Evolutionary conservation across 129 eudicot species (phyloP).

Genomic region (Centaurea solstitialis): DNA sequence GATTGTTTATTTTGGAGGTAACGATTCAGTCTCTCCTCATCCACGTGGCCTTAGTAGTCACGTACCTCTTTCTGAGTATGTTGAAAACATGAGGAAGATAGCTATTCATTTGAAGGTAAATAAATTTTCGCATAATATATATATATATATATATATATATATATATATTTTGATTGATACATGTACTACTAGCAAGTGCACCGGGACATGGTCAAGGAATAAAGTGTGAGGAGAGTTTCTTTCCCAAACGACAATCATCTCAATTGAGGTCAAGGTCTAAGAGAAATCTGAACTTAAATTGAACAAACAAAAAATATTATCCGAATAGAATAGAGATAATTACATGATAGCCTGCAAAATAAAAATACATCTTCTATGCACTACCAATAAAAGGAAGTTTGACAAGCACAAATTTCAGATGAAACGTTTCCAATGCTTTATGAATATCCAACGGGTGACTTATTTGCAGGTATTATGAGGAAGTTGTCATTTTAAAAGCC

Average conservation of each 20-base stretch:
- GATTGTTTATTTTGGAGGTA: conserved; percentile 79
- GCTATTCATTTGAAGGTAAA: conserved; percentile 66
- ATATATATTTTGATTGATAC: not conserved
- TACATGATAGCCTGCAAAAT: too few species aligned
- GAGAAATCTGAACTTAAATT: not conserved
- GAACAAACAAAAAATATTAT: not conserved
- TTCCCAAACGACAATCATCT: not conserved
- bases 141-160: too few species aligned
- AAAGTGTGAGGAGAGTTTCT: not conserved
- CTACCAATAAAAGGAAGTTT: too few species aligned
- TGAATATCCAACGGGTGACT: too few species aligned
- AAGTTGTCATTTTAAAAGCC: too few species aligned
- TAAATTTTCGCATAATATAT: conserved; percentile 17
- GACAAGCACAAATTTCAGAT: too few species aligned
- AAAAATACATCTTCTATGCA: too few species aligned
- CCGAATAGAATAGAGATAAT: too few species aligned
- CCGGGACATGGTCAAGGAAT: not conserved
- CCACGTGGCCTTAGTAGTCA: conserved; percentile 64
- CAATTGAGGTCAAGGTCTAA: too few species aligned
- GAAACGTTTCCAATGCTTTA: too few species aligned
- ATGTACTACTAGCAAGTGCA: not conserved
- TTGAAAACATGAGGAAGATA: conserved; percentile 76
- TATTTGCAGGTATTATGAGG: too few species aligned
- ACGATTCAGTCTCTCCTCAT: conserved; percentile 57
- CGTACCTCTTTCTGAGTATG: conserved; percentile 76